Evolutionary conservation across 164 flowering plant species (phyloP), one percentile per base, ranked within the genome.

Genomic region (Tetrastigma voinierianum): DNA sequence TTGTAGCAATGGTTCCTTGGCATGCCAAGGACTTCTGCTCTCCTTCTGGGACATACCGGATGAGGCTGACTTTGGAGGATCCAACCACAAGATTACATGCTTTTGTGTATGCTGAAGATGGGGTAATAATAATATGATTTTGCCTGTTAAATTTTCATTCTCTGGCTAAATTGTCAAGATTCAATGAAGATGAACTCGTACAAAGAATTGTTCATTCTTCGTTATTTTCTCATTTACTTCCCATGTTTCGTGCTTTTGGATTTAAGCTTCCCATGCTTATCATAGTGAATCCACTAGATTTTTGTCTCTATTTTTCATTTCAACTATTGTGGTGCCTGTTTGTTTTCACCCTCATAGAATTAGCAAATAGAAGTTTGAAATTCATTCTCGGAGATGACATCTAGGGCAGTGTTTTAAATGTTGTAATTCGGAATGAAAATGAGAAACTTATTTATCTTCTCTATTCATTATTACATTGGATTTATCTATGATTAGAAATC

Each of bases 11-110:
- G 17, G 57, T 63, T 59, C 93, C 96, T 57, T 82, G 81, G 75
- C 59, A 18, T 11, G 77, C 64, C 19, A n/a, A 82, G 66, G 77
- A 78, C 58, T 80, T 90, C 67, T 62, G 67, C 54, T 73, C 81
- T 64, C 78, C 88, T 46, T 1, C 0, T 61, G 87, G 85, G 15
- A 67, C 52, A 6, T 90, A 86, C 65, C 76, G 89, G 70, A 51
- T 88, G 32, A 81, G 90, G 71, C 77, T 91, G 61, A 88, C 93
- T 51, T 69, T 93, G 23, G n/a, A 93, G 76, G 96, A 91, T 66
- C 87, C 96, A 43, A 93, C 98, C 62, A 91, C 93, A 0, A 81
- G 97, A 78, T 78, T 93, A 17, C 91, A 86, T 72, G 93, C 96
- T 49, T n/a, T 57, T 62, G 25, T 88, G 24, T 84, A 69, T 74